Base-by-base conservation (phyloP, 176 grass and related monocot species). In the Sorghum bicolor region DNA sequence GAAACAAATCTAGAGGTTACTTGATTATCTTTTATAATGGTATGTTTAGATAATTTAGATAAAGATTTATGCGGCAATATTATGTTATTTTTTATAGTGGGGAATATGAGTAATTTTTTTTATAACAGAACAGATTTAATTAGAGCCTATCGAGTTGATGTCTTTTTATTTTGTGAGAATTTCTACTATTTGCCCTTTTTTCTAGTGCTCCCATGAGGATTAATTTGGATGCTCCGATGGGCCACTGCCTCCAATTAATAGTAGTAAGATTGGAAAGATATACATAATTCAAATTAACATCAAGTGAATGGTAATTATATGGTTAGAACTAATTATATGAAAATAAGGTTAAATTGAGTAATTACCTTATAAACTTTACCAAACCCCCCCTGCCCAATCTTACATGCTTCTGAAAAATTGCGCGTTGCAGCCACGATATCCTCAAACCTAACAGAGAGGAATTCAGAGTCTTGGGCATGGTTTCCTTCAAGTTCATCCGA, bases 341-440 rank as follows among this genome's bases (percentile, higher is more conserved):
- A 67, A 47, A 2, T 22, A 45, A 16, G 6, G 43, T 1, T 41
- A 0, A n/a, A 38, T 47, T 22, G 7, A n/a, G 11, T 14, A 17
- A 45, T 17, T 86, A 86, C 88, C 88, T 86, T 83, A 10, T 74
- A 86, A 66, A 90, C 83, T 72, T 81, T 77, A 16, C 83, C 88
- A 60, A 90, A 90, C 29, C 84, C 83, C 20, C 83, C 88, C 12
- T 86, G 72, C 5, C 88, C 79, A 28, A 90, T 50, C 64, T 37
- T 75, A 55, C 11, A 64, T 64, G 55, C 13, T 15, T 64, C 43
- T 0, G 67, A 80, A 22, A 91, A 91, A 66, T 87, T 78, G 60
- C 31, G 0, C 7, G 73, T 91, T 1, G 75, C 80, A 5, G 15
- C 10, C 0, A 22, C 30, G 36, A 91, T 79, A 17, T 33, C 72